Conservation (phyloP, 345 rosid genomes). For the Brassica incana region DNA sequence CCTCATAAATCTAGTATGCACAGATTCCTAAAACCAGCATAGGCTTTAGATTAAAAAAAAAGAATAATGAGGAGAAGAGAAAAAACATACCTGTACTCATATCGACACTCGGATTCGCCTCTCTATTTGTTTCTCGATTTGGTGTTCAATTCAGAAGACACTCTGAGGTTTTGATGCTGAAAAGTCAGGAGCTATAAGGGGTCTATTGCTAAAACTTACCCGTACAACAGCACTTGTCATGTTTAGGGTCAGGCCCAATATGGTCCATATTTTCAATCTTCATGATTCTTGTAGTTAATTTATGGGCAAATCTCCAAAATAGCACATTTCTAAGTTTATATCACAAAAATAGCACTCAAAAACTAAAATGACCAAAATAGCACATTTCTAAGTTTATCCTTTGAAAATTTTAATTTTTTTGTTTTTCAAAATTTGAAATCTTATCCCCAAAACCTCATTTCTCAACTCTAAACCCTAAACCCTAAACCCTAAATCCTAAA, state of each 20-base stretch:
- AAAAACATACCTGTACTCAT: conserved; percentile 37
- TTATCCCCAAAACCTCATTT: too few species aligned
- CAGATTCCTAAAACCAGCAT: background rate
- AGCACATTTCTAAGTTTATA: too few species aligned
- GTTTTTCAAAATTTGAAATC: too few species aligned
- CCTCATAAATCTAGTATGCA: conserved; percentile 1
- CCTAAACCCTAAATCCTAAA: too few species aligned
- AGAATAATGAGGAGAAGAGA: background rate
- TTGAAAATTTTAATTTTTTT: too few species aligned
- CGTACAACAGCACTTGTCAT: background rate
- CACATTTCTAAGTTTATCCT: too few species aligned
- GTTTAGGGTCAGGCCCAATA: background rate
- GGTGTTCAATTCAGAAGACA: background rate
- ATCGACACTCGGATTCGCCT: background rate
- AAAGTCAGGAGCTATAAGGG: background rate
- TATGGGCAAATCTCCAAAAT: too few species aligned
- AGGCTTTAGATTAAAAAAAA: background rate
- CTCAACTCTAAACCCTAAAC: too few species aligned
- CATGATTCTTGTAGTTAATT: background rate
- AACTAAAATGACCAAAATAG: too few species aligned
- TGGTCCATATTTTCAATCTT: background rate
- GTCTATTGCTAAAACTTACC: background rate
- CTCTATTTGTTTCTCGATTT: background rate
- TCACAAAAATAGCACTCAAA: too few species aligned
- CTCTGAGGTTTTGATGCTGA: background rate